phyloP scores from a whole-genome alignment of 1,139 yeast genomes.

The Zygotorulaspora mrakii region DNA sequence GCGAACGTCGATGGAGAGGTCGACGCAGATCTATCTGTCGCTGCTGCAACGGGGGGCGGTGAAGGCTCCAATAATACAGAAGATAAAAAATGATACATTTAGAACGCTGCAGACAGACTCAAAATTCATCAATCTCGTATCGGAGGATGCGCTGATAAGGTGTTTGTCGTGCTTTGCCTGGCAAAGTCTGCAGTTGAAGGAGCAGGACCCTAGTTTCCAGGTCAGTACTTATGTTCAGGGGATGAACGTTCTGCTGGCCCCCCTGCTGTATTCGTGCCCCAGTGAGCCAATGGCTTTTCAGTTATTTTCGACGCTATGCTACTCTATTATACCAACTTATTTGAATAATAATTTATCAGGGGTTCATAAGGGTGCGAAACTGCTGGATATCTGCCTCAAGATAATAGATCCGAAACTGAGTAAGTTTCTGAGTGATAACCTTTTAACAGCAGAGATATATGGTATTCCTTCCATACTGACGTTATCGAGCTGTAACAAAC shows the following conservation, averaged over 20 bases:
- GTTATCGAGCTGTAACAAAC: slow-evolving; percentile 86
- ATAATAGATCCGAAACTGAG: slow-evolving; percentile 72
- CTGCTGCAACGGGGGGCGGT: slow-evolving; percentile 58
- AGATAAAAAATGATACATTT: slow-evolving; percentile 83
- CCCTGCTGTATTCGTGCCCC: slow-evolving; percentile 70
- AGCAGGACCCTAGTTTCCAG: slow-evolving; percentile 11
- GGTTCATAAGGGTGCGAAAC: slow-evolving; percentile 69
- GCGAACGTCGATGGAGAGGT: slow-evolving; percentile 57
- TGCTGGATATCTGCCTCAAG: slow-evolving; percentile 67
- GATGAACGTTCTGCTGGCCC: slow-evolving; percentile 83
- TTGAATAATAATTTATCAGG: slow-evolving; percentile 76
- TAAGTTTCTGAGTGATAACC: slow-evolving; percentile 44
- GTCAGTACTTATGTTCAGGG: slow-evolving; percentile 75
- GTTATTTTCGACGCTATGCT: slow-evolving; percentile 43
- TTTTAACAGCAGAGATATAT: slow-evolving; percentile 73
- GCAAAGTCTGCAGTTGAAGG: slow-evolving; percentile 30
- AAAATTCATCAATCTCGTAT: slow-evolving; percentile 59
- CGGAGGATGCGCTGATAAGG: slow-evolving; percentile 65
- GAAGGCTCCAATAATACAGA: slow-evolving; percentile 47
- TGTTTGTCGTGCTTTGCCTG: slow-evolving; percentile 73
- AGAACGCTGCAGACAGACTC: slow-evolving; percentile 78
- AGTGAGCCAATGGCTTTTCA: slow-evolving; percentile 87
- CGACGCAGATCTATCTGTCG: slow-evolving; percentile 50
- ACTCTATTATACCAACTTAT: slow-evolving; percentile 65
- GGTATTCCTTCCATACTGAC: slow-evolving; percentile 89